phyloP scores from a whole-genome alignment of 2,329 filamentous ascomycete genomes.

The Stachybotrys echinatus region DNA sequence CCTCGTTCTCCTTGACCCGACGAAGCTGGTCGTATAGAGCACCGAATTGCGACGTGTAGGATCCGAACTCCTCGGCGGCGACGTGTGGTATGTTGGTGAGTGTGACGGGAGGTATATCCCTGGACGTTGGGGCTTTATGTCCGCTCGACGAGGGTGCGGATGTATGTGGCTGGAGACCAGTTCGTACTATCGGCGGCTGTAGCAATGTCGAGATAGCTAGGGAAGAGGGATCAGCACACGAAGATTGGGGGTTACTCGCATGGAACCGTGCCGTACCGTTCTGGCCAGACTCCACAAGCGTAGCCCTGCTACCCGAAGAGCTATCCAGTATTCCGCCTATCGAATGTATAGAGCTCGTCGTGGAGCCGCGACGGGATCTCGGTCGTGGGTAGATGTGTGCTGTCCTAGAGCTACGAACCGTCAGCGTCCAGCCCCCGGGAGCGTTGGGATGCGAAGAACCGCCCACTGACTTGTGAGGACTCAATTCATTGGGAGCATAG shows the following conservation, averaged over 20 bases:
- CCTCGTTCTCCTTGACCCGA: constrained; percentile 72
- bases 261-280: constrained; percentile 57
- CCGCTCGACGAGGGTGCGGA: constrained; percentile 62
- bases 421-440: background rate
- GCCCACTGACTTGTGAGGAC: constrained; percentile 49
- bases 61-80: constrained; percentile 71
- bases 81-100: constrained; percentile 83
- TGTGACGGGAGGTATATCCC: constrained; percentile 89
- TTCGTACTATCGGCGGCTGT: constrained; percentile 83
- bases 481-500: constrained; percentile 47
- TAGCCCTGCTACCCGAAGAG: constrained; percentile 49
- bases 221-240: constrained; percentile 7
- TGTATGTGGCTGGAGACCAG: constrained; percentile 76
- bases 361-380: constrained; percentile 69
- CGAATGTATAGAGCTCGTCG: constrained; percentile 81
- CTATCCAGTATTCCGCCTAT: constrained; percentile 79
- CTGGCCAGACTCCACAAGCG: constrained; percentile 68
- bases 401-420: constrained; percentile 4
- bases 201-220: constrained; percentile 89
- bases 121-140: constrained; percentile 76
- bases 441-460: background rate
- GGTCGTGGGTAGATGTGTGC: constrained; percentile 41
- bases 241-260: background rate
- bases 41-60: constrained; percentile 82
- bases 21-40: constrained; percentile 85